Evolutionary conservation across 164 flowering plant genomes (phyloP), one percentile per base, ranked within the genome.

Genomic region (Piper longum): DNA sequence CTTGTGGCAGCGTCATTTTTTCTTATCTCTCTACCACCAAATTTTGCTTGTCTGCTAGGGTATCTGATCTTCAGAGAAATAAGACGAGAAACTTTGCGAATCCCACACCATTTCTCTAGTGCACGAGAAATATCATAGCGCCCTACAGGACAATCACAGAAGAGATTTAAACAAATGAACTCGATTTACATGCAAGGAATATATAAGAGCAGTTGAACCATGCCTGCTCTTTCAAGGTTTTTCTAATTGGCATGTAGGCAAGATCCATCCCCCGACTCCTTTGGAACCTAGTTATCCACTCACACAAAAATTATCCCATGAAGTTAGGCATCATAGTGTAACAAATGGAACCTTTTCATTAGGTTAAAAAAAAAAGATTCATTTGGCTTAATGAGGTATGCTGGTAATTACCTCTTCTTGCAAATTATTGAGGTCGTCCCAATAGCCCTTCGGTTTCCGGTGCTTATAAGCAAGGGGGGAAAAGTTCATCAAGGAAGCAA

Each of bases 81-180:
- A 54, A 92, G 89, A 5, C 96, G 91, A 26, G 98, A 82, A 41
- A 89, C 96, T 81, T 92, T 96, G 62, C 79, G 96, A 18, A 92
- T 86, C 16, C 98, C 98, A 8, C 98, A 96, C 98, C 96, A 89
- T 75, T 89, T 89, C 74, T 92, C 98, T 66, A 92, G 67, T 43
- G 96, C 93, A 5, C 98, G 91, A 3, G 98, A 96, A 71, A 92
- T 87, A 74, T 92, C 95, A 66, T 84, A 92, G 4, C 96, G 85
- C 54, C 98, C 98, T 92, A 77, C 1, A 57, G 57, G 51, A 52
- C 18, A 9, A 41, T 16, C 43, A 45, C 48, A n/a, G 17, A 39
- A 11, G 44, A 13, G 40, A 43, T 7, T 12, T 17, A 56, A 8
- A 56, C 0, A 17, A 14, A 17, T 2, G 16, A 7, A 16, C 26